These are phyloP conservation scores for Iris pallida DNA, from an alignment of 116 monocot genomes.

Conservation along the genomic window DNA sequence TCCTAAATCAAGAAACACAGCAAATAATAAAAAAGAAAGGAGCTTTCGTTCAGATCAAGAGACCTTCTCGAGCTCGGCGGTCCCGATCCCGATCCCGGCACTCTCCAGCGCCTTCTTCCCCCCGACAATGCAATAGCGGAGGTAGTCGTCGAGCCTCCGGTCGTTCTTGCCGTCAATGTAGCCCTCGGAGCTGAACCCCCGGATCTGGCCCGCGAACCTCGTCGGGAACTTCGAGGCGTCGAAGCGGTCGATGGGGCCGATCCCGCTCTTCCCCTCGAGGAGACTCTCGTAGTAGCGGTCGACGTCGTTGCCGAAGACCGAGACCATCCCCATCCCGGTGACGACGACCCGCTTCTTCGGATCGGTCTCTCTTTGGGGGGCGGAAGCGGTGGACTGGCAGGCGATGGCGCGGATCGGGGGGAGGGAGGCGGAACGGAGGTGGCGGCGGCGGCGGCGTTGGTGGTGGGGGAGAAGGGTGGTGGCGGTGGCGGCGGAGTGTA, in stretches of 20 bases:
- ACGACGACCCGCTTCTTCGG: conserved; percentile 96
- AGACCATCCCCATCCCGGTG: conserved; percentile 95
- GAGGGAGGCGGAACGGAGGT: not conserved
- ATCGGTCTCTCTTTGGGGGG: conserved; percentile 86
- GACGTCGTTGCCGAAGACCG: conserved; percentile 95
- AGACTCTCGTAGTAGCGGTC: conserved; percentile 81
- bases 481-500: not conserved
- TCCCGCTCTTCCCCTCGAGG: conserved; percentile 82
- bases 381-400: conserved; percentile 15
- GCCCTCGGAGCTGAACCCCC: conserved; percentile 19
- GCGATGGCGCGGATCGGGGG: conserved; percentile 6
- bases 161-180: conserved; percentile 32
- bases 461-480: not conserved
- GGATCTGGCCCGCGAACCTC: conserved; percentile 26
- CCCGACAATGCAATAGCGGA: conserved; percentile 24
- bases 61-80: conserved; percentile 49
- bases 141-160: conserved; percentile 22
- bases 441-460: conserved; percentile 2
- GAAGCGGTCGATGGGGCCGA: conserved; percentile 82
- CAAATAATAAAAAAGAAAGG: too few species aligned
- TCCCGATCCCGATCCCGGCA: conserved; percentile 30
- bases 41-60: too few species aligned
- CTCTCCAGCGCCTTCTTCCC: conserved; percentile 31
- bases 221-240: conserved; percentile 52
- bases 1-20: too few species aligned